Base-by-base conservation (phyloP, 2,329 filamentous ascomycete species). In the Pezicula rhizophila region DNA sequence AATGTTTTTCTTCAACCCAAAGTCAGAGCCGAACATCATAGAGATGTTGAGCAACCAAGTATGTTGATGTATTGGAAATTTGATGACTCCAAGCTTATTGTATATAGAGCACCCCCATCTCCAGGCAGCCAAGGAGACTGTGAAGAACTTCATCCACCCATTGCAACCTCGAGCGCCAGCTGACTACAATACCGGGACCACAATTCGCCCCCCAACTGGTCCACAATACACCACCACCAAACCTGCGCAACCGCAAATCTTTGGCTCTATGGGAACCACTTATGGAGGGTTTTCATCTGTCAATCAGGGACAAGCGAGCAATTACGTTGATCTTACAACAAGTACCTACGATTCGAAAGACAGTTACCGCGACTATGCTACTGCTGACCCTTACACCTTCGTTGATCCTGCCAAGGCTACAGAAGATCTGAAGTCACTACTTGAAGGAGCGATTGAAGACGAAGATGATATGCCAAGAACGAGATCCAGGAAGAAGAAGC, bases 381-480 rank as follows among this genome's bases (percentile, higher is more conserved):
- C 55, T 38, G 46, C 57, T 31, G 57, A 59, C 11, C 58, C 61
- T 28, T 61, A 63, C 46, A 57, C 60, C 5, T 66, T 61, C 50
- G 62, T 65, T 5, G 86, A 91, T 56, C 80, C 85, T 0, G 72
- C 73, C 50, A 85, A 88, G 64, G 87, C 88, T 10, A 81, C 79
- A 45, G 83, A 84, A 42, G 87, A 92, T 57, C 75, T 93, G 55
- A 93, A 93, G 64, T 86, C 85, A 7, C 67, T 93, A n/a, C 73
- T 93, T 1, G 88, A 92, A 64, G 88, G 87, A 7, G 85, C 85
- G 8, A 82, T 92, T 67, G 86, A 91, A 46, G 85, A 88, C 12
- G 82, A 85, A 42, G 73, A 72, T 18, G 70, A 70, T 51, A 58
- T 57, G 39, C 67, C 60, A 51, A 64, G 55, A 59, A 69, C 60